Evolutionary conservation across 2,329 filamentous ascomycete genomes (phyloP).

Genomic region (Alternaria sp.): DNA sequence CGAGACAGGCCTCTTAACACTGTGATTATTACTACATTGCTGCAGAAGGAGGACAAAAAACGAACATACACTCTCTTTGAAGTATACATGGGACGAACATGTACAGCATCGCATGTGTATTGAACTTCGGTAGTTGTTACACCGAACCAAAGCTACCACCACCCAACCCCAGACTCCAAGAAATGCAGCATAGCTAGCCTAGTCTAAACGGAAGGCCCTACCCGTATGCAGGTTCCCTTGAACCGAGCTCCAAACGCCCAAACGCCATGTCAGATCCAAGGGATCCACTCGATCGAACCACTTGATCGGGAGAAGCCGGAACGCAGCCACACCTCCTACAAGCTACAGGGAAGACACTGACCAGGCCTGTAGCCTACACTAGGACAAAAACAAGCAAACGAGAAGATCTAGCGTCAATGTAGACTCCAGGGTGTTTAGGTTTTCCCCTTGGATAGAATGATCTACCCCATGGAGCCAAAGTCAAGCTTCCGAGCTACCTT

Average conservation of each 20-base stretch:
- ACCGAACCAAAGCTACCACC: background rate
- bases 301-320: background rate
- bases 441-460: background rate
- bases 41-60: too few species aligned
- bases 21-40: background rate
- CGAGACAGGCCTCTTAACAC: background rate
- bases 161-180: slow-evolving; percentile 11
- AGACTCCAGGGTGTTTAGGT: background rate
- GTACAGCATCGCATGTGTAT: background rate
- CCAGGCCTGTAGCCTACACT: background rate
- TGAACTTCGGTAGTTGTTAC: background rate
- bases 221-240: slow-evolving; percentile 2
- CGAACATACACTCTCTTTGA: background rate
- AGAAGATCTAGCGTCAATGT: background rate
- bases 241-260: slow-evolving; percentile 3
- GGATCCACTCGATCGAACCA: background rate
- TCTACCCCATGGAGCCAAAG: slow-evolving; percentile 32
- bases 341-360: background rate
- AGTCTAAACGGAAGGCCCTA: slow-evolving; percentile 8
- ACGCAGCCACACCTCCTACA: background rate
- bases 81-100: background rate
- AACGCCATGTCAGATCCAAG: slow-evolving; percentile 1
- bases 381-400: background rate
- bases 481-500: slow-evolving; percentile 80
- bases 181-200: slow-evolving; percentile 13